These are phyloP conservation scores for Mrakia frigida DNA, from an alignment of 768 basidiomycete genomes.

Conservation along the genomic window DNA sequence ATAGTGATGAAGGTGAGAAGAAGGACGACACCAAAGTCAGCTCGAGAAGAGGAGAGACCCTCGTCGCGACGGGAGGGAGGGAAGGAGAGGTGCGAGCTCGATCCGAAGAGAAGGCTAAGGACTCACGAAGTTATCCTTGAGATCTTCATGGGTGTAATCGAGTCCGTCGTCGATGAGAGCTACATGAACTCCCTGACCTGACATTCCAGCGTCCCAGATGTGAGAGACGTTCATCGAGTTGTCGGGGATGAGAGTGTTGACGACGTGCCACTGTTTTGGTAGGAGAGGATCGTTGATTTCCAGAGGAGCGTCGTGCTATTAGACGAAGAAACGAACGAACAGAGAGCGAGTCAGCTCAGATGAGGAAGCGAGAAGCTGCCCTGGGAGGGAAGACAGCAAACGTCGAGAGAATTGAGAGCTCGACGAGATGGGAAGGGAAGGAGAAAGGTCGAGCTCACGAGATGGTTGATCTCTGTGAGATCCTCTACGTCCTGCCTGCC, in stretches of 20 bases:
- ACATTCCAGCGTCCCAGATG: conserved; percentile 86
- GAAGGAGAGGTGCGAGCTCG: not conserved
- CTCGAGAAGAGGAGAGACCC: not conserved
- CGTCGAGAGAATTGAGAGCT: not conserved
- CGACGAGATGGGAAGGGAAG: conserved; percentile 54
- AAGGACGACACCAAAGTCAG: not conserved
- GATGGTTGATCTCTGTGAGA: conserved; percentile 25
- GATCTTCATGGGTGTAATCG: conserved; percentile 71
- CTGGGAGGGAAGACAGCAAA: not conserved
- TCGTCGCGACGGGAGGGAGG: not conserved
- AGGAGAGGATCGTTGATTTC: conserved; percentile 78
- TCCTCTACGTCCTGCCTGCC: conserved; percentile 9
- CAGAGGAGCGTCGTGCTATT: conserved; percentile 47
- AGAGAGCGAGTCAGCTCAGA: not conserved
- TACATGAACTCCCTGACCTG: conserved; percentile 76
- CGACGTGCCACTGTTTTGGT: conserved; percentile 83
- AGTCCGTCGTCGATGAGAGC: conserved; percentile 93
- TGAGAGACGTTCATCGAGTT: conserved; percentile 79
- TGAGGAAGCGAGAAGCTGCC: no score
- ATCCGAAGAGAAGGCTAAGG: not conserved
- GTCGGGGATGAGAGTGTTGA: conserved; percentile 76
- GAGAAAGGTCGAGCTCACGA: conserved; percentile 55
- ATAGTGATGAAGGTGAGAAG: not conserved
- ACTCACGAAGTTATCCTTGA: conserved; percentile 87
- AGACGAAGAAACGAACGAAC: not conserved